These are phyloP conservation scores for Ailanthus altissimus DNA, from an alignment of 345 rosid species.

Conservation along the genomic window DNA sequence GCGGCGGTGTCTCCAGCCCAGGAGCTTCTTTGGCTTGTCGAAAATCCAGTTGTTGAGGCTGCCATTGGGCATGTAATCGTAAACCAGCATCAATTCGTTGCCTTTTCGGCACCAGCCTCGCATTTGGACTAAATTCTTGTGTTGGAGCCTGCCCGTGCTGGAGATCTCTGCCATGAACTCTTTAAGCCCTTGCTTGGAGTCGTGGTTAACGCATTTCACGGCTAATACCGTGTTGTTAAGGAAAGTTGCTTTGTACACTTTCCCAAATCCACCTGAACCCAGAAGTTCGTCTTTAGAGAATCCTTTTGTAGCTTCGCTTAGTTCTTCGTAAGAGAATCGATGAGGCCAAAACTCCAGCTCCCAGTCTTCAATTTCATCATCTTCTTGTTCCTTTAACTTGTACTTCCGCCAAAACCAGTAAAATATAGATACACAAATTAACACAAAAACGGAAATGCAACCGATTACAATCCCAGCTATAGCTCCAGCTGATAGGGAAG, in stretches of 20 bases:
- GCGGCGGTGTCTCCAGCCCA: conserved; percentile 62
- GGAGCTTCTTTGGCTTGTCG: conserved; percentile 47
- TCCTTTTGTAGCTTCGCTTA: conserved; percentile 51
- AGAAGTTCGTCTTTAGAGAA: conserved; percentile 68
- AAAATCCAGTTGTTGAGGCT: conserved; percentile 78
- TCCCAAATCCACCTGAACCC: conserved; percentile 86
- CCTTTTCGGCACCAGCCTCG: conserved; percentile 87
- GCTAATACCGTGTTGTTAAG: conserved; percentile 59
- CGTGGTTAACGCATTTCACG: conserved; percentile 84
- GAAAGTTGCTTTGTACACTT: conserved; percentile 62
- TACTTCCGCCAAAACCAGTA: conserved; percentile 51
- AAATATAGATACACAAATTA: conserved; percentile 34
- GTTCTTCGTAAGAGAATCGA: conserved; percentile 76
- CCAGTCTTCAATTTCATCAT: conserved; percentile 77
- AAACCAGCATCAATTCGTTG: conserved; percentile 74
- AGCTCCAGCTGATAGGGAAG: conserved; percentile 57
- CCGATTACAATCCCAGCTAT: conserved; percentile 70
- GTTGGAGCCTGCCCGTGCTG: conserved; percentile 88
- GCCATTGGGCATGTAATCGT: conserved; percentile 88
- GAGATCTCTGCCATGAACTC: conserved; percentile 96
- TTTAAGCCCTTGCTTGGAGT: conserved; percentile 83
- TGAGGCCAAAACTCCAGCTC: conserved; percentile 95
- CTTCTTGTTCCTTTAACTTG: conserved; percentile 42
- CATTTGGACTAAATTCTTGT: conserved; percentile 78
- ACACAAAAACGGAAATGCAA: conserved; percentile 37